A percentile compares a stretch with the other conserved stretches of the same genome.
These are phyloP conservation scores for Rhizophagus sp. DNA, from an alignment of 192 early-diverging fungal species.

Conservation along the genomic window DNA sequence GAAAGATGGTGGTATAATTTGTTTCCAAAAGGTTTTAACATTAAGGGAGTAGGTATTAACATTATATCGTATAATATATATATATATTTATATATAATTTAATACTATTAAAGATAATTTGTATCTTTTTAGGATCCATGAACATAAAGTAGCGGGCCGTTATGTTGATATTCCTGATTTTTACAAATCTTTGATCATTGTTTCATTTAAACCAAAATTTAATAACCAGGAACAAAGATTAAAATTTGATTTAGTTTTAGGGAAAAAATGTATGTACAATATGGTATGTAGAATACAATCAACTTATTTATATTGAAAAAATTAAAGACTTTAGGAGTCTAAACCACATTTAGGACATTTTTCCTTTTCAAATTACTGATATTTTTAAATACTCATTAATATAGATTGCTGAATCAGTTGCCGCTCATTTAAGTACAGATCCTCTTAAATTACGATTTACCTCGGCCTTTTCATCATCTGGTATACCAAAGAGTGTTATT, in stretches of 20 bases:
- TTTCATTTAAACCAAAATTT: constrained; percentile 42
- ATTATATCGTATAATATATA: too few relatives aligned
- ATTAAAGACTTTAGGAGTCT: too few relatives aligned
- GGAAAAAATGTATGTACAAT: constrained; percentile 45
- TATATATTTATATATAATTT: too few relatives aligned
- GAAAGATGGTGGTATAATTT: constrained; percentile 93
- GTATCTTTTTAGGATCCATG: constrained; percentile 26
- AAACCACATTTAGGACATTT: too few relatives aligned
- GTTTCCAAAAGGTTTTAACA: constrained; percentile 65
- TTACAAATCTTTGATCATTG: constrained; percentile 72
- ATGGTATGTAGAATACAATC: too few relatives aligned
- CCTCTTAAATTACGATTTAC: constrained; percentile 78
- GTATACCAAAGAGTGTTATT: constrained; percentile 35
- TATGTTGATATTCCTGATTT: constrained; percentile 63
- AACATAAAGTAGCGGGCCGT: constrained; percentile 44
- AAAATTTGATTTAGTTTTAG: constrained; percentile 52
- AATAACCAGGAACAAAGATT: constrained; percentile 15
- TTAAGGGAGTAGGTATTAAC: constrained; percentile 45
- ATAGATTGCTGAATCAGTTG: constrained; percentile 63
- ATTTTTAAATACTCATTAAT: constrained; percentile 33
- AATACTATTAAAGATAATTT: too few relatives aligned
- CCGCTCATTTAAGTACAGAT: constrained; percentile 56
- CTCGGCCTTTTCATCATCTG: constrained; percentile 27
- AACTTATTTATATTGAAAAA: too few relatives aligned
- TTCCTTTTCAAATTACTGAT: too few relatives aligned